Evolutionary conservation across 257 asterid genomes (phyloP).

Genomic region (Forsythia viridissima): DNA sequence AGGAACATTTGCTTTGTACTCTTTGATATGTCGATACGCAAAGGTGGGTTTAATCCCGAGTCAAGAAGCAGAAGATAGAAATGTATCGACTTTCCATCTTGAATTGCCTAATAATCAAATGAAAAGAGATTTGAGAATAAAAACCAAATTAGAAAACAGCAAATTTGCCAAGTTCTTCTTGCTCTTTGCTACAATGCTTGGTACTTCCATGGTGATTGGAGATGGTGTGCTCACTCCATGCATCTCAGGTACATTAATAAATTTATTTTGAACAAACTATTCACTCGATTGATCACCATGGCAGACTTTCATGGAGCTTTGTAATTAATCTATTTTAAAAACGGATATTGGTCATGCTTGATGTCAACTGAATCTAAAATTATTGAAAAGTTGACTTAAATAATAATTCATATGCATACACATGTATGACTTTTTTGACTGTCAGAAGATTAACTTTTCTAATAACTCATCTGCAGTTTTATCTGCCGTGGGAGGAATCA

Average conservation of each 20-base stretch:
- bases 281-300: too few species aligned
- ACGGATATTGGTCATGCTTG: too few species aligned
- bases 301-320: too few species aligned
- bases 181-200: background rate
- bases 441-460: background rate
- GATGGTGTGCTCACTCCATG: constrained; percentile 4
- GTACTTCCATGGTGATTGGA: constrained; percentile 78
- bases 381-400: too few species aligned
- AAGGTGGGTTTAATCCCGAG: background rate
- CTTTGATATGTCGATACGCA: background rate
- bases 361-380: too few species aligned
- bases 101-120: background rate
- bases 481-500: constrained; percentile 40
- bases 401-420: background rate
- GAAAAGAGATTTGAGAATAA: background rate
- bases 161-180: background rate
- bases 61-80: background rate
- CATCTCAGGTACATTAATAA: background rate
- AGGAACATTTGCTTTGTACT: background rate
- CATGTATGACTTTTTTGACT: background rate
- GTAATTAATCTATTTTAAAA: too few species aligned
- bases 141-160: constrained; percentile 1
- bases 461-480: constrained; percentile 27
- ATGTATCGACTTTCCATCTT: background rate
- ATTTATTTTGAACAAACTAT: too few species aligned